Evolutionary conservation across 495 filamentous ascomycete species (phyloP).

Genomic region (Chaetomidium leptoderma): DNA sequence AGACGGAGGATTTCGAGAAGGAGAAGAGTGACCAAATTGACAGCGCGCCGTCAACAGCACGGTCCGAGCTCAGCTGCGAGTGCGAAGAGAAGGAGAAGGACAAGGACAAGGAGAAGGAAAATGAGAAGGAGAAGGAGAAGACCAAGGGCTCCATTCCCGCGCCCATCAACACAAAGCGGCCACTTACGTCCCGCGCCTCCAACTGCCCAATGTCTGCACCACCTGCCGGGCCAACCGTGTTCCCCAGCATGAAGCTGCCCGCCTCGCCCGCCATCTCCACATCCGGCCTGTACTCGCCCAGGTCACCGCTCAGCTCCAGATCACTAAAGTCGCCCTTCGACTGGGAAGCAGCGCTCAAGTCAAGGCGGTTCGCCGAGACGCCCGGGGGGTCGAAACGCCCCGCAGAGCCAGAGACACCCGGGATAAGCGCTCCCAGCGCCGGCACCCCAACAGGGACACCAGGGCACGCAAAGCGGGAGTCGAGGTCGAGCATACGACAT

Average conservation of each 20-base stretch:
- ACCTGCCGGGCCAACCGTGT: conserved; percentile 43
- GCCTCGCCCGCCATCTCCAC: conserved; percentile 54
- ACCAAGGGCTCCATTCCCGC: conserved; percentile 24
- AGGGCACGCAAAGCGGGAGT: conserved; percentile 38
- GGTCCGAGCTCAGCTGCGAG: conserved; percentile 53
- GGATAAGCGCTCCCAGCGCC: neutral
- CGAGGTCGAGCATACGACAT: conserved; percentile 49
- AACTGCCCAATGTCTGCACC: conserved; percentile 56
- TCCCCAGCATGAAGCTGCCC: conserved; percentile 55
- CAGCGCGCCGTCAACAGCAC: conserved; percentile 52
- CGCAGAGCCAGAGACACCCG: conserved; percentile 34
- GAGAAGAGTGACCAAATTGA: conserved; percentile 36
- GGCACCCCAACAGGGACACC: conserved; percentile 4
- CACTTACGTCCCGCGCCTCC: conserved; percentile 44
- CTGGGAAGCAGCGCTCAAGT: conserved; percentile 56
- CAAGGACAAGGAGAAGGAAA: conserved; percentile 12
- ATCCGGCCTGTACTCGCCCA: conserved; percentile 39
- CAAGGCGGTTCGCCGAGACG: conserved; percentile 44
- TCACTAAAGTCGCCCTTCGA: conserved; percentile 57
- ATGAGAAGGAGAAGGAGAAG: conserved; percentile 17
- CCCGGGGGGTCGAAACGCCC: conserved; percentile 31
- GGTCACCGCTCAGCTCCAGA: conserved; percentile 49
- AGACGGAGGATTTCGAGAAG: conserved; percentile 35
- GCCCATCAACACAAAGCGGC: conserved; percentile 31
- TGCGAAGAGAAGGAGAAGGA: conserved; percentile 40